These are phyloP conservation scores for Boletus reticuloceps DNA, from an alignment of 768 basidiomycete species.

Conservation along the genomic window DNA sequence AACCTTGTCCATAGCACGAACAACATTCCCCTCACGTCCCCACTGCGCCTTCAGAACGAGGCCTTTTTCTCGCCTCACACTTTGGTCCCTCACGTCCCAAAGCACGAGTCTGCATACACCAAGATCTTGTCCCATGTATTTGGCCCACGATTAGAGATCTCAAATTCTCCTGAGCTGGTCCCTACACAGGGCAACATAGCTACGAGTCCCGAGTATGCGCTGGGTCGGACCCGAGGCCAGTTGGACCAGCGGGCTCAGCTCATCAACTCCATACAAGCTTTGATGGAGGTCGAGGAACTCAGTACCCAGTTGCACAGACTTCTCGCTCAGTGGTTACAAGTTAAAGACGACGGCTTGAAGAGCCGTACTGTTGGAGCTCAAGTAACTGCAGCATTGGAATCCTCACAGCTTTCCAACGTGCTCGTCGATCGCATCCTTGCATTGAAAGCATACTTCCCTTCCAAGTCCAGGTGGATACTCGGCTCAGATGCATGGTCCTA, in stretches of 20 bases:
- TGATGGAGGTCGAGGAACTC: slow-evolving; percentile 53
- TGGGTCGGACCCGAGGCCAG: slow-evolving; percentile 86
- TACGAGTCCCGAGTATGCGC: slow-evolving; percentile 92
- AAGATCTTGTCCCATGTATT: slow-evolving; percentile 84
- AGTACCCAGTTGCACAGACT: slow-evolving; percentile 61
- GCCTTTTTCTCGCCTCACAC: slow-evolving; percentile 24
- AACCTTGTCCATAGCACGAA: slow-evolving; percentile 48
- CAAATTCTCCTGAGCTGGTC: slow-evolving; percentile 79
- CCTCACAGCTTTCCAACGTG: slow-evolving; percentile 36
- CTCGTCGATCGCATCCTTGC: slow-evolving; percentile 56
- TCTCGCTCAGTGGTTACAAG: slow-evolving; percentile 76
- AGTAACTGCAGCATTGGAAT: slow-evolving; percentile 51
- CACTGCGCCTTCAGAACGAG: slow-evolving; percentile 48
- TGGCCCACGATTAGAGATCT: slow-evolving; percentile 71
- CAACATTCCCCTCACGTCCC: slow-evolving; percentile 36
- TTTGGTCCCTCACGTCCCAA: slow-evolving; percentile 67
- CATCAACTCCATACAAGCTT: slow-evolving; percentile 56
- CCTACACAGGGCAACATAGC: slow-evolving; percentile 67
- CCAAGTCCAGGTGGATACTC: slow-evolving; percentile 90
- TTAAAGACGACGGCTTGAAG: slow-evolving; percentile 66
- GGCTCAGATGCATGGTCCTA: slow-evolving; percentile 98
- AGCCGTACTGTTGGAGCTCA: slow-evolving; percentile 58
- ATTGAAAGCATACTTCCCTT: slow-evolving; percentile 59
- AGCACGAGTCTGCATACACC: slow-evolving; percentile 89
- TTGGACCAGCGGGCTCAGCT: slow-evolving; percentile 74